Conservation (phyloP, 768 basidiomycete genomes). For the Coprinopsis cinerea region DNA sequence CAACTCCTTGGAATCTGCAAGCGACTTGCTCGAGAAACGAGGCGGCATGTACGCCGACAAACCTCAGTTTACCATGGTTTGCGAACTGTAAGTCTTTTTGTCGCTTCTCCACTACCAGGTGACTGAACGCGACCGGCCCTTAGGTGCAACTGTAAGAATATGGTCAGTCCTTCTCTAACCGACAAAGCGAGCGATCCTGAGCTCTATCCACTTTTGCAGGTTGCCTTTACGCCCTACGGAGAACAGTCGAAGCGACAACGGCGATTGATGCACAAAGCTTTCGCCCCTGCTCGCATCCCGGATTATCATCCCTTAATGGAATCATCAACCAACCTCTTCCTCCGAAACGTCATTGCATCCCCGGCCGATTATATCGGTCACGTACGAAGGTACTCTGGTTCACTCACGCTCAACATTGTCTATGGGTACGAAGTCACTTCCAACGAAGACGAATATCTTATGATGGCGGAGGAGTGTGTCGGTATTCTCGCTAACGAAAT, state of each 20-base stretch:
- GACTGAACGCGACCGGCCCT: constrained; percentile 1
- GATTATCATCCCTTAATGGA: constrained; percentile 53
- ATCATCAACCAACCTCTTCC: constrained; percentile 51
- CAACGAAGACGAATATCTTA: constrained; percentile 33
- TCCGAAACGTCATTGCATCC: constrained; percentile 46
- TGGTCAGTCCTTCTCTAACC: constrained; percentile 33
- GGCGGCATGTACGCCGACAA: constrained; percentile 74
- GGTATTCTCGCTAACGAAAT: constrained; percentile 35
- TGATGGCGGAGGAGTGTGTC: constrained; percentile 38
- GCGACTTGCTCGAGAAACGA: constrained; percentile 64
- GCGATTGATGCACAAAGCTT: constrained; percentile 58
- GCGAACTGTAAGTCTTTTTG: constrained; percentile 51
- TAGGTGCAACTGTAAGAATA: constrained; percentile 60
- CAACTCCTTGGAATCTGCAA: constrained; percentile 50
- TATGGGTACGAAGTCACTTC: constrained; percentile 51
- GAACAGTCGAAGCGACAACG: constrained; percentile 61
- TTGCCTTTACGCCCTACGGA: constrained; percentile 63
- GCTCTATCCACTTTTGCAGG: constrained; percentile 24
- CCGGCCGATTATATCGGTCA: constrained; percentile 32
- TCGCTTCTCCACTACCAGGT: constrained; percentile 6
- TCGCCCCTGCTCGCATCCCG: constrained; percentile 47
- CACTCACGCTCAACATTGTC: constrained; percentile 49
- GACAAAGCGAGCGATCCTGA: too few relatives aligned
- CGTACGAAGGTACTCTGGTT: constrained; percentile 50
- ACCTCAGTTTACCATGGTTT: constrained; percentile 60